phyloP scores from a whole-genome alignment of 208 protist genomes.

The Trichomonas vaginalis region DNA sequence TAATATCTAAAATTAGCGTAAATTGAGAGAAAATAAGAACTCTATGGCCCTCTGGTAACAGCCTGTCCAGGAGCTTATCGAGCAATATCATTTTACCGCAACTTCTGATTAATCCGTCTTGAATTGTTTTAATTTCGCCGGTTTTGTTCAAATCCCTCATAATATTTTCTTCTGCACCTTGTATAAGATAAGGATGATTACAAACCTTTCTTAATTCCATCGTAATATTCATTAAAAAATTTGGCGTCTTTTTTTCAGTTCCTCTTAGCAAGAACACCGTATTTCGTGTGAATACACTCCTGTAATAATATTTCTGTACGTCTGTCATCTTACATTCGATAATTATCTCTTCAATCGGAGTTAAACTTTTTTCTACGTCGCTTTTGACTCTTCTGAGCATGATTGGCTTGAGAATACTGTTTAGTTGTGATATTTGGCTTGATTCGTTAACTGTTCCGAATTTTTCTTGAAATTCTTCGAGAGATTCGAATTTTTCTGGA shows the following conservation, averaged over 20 bases:
- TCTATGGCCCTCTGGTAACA: constrained; percentile 57
- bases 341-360: constrained; percentile 52
- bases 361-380: constrained; percentile 77
- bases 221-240: constrained; percentile 27
- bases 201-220: constrained; percentile 53
- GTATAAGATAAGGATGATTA: constrained; percentile 81
- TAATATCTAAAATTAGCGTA: constrained; percentile 41
- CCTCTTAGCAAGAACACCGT: constrained; percentile 24
- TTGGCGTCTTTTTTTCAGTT: neutral
- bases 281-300: constrained; percentile 45
- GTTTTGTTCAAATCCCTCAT: constrained; percentile 22
- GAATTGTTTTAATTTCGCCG: neutral
- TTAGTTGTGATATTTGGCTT: constrained; percentile 32
- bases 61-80: constrained; percentile 42
- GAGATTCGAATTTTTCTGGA: constrained; percentile 48
- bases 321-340: constrained; percentile 46
- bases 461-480: constrained; percentile 38
- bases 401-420: constrained; percentile 43
- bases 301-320: constrained; percentile 60
- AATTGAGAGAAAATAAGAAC: constrained; percentile 96
- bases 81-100: constrained; percentile 65
- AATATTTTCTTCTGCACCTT: constrained; percentile 55
- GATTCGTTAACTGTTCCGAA: constrained; percentile 29
- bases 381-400: constrained; percentile 75
- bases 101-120: constrained; percentile 19